A percentile compares a stretch with the other conserved stretches of the same genome.
Evolutionary conservation across 169 alveolate genomes (phyloP).

Genomic region (Cryptosporidium felis): DNA sequence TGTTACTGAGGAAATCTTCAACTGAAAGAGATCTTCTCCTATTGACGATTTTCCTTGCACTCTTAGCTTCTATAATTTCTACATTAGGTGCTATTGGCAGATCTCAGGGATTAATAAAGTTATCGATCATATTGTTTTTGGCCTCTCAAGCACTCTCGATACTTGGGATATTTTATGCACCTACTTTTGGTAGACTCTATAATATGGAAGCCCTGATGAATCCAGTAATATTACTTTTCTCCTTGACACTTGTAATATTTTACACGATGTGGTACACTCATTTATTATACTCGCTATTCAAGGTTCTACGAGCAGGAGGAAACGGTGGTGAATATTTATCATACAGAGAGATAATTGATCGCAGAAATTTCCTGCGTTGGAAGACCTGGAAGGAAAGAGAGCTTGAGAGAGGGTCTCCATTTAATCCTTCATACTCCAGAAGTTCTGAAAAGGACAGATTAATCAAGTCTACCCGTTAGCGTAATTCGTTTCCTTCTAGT

Average conservation of each 20-base stretch:
- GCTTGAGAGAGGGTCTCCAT: conserved; percentile 61
- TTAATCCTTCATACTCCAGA: conserved; percentile 40
- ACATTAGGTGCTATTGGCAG: conserved; percentile 24
- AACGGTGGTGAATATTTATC: conserved; percentile 64
- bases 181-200: not conserved
- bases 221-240: conserved; percentile 10
- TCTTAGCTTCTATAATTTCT: conserved; percentile 9
- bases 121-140: conserved; percentile 20
- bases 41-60: not conserved
- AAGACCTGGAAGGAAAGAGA: conserved; percentile 71
- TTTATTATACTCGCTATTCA: conserved; percentile 42
- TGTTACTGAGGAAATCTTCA: conserved; percentile 1
- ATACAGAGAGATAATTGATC: conserved; percentile 66
- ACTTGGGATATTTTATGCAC: conserved; percentile 33
- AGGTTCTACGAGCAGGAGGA: conserved; percentile 66
- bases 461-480: conserved; percentile 1
- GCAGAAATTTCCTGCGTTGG: conserved; percentile 57
- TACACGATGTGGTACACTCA: conserved; percentile 47
- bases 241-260: not conserved
- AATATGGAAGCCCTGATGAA: not conserved
- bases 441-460: conserved; percentile 66
- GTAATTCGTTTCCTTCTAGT: too few relatives aligned
- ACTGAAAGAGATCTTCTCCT: not conserved
- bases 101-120: conserved; percentile 14
- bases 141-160: not conserved